These are phyloP conservation scores for Friedmanniomyces endolithicus DNA, from an alignment of 495 filamentous ascomycete species.

Conservation along the genomic window DNA sequence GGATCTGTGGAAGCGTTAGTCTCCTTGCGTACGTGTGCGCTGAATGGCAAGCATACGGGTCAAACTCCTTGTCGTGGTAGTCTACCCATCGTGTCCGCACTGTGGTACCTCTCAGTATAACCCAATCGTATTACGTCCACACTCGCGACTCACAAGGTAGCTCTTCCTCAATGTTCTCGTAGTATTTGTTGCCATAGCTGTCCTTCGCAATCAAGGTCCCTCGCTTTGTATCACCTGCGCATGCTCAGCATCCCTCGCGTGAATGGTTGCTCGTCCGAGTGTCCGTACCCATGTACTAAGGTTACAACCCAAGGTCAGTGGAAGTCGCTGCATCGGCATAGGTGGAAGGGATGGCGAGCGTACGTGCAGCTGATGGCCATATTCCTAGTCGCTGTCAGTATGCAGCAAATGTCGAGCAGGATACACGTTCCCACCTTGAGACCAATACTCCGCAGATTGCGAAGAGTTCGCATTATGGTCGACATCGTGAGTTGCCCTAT, in stretches of 20 bases:
- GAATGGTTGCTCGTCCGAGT: neutral
- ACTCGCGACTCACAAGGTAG: constrained; percentile 57
- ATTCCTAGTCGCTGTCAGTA: constrained; percentile 50
- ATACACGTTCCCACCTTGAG: constrained; percentile 50
- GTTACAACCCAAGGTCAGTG: constrained; percentile 14
- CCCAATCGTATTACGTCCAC: neutral
- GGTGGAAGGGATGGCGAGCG: too few species aligned
- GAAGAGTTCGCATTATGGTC: constrained; percentile 71
- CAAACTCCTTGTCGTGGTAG: constrained; percentile 77
- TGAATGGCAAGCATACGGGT: constrained; percentile 46
- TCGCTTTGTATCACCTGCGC: constrained; percentile 86
- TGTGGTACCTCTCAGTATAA: constrained; percentile 24
- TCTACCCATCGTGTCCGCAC: constrained; percentile 98
- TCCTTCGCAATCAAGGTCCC: constrained; percentile 77
- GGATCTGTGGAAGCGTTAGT: constrained; percentile 32
- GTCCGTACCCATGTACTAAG: constrained; percentile 22
- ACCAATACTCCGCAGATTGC: constrained; percentile 76
- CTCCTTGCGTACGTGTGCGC: neutral
- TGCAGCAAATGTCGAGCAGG: neutral
- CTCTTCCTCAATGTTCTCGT: constrained; percentile 83
- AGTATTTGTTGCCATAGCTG: constrained; percentile 93
- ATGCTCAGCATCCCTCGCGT: constrained; percentile 5
- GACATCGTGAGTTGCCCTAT: constrained; percentile 54
- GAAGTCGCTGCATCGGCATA: neutral
- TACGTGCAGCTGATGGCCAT: constrained; percentile 87